Base-by-base conservation (phyloP, 495 filamentous ascomycete species). In the Clohesyomyces aquaticus region DNA sequence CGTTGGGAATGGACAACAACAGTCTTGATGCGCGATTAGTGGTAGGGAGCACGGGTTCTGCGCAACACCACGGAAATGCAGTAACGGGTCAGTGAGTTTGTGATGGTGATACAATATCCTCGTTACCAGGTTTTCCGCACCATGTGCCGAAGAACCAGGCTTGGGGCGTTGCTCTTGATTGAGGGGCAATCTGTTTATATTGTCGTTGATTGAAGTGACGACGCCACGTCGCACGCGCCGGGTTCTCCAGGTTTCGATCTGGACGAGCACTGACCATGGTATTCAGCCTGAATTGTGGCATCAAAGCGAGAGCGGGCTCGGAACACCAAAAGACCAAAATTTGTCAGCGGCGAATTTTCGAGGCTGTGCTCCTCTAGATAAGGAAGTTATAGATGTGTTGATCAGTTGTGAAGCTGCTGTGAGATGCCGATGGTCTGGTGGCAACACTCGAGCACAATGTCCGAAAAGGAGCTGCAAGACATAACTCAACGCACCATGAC, bases 161-260 rank as follows among this genome's bases (percentile, higher is more conserved):
- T 11, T 28, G 52, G 9, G 35, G 55, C 25, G 55, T 27, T 18
- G 25, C 41, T 26, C 4, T 4, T 28, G n/a, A 58, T 28, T 28
- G 21, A 25, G 38, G 28, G 28, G 29, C 56, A 59, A 46, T 59
- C n/a, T 59, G 56, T 59, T 59, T 59, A 50, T n/a, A 59, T 59
- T 29, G 21, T 16, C 14, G 11, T 49, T 51, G 38, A 57, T 57
- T 42, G 12, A 22, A n/a, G 25, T 25, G 3, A 26, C 41, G 42
- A 28, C 55, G 42, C 38, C 21, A 47, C 12, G 55, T 29, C 56
- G 27, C 43, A 49, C 12, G 16, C 50, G 29, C n/a, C 43, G 32
- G 56, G 56, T 59, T 57, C 55, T 57, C 55, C 55, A 46, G 55
- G 42, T 49, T 50, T 38, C 9, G 22, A 23, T 18, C 46, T 50